Conservation (phyloP, 352 stramenopile genomes). For the Phytophthora pisi region DNA sequence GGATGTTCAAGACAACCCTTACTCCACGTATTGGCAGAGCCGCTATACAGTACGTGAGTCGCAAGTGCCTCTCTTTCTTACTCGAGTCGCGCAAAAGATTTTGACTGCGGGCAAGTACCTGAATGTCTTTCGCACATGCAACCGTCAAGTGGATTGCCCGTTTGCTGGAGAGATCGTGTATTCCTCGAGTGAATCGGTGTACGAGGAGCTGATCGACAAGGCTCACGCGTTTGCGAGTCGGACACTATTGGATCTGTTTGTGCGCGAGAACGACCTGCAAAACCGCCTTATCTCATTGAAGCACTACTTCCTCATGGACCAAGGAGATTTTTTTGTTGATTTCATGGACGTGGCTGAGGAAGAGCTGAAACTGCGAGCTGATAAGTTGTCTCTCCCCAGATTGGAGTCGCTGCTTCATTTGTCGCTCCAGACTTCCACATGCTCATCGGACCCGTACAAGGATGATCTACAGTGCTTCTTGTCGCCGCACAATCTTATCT, state of each 20-base stretch:
- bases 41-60: conserved; percentile 81
- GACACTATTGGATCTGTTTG: conserved; percentile 77
- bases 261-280: conserved; percentile 84
- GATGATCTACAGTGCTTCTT: conserved; percentile 92
- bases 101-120: conserved; percentile 93
- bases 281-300: conserved; percentile 91
- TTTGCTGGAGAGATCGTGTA: conserved; percentile 77
- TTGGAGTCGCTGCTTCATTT: conserved; percentile 95
- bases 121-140: conserved; percentile 90
- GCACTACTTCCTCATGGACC: conserved; percentile 98
- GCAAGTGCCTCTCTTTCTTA: conserved; percentile 86
- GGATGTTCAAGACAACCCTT: conserved; percentile 87
- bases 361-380: conserved; percentile 90
- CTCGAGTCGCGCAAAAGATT: conserved; percentile 81
- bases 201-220: conserved; percentile 87
- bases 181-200: conserved; percentile 66
- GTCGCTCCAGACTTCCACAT: conserved; percentile 93
- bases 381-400: conserved; percentile 88
- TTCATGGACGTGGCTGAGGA: conserved; percentile 97
- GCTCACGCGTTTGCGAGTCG: conserved; percentile 83
- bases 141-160: conserved; percentile 76
- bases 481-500: conserved; percentile 88
- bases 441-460: conserved; percentile 86
- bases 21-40: conserved; percentile 91
- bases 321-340: conserved; percentile 98